Base-by-base conservation (phyloP, 78 protist genomes). In the Guillardia theta region DNA sequence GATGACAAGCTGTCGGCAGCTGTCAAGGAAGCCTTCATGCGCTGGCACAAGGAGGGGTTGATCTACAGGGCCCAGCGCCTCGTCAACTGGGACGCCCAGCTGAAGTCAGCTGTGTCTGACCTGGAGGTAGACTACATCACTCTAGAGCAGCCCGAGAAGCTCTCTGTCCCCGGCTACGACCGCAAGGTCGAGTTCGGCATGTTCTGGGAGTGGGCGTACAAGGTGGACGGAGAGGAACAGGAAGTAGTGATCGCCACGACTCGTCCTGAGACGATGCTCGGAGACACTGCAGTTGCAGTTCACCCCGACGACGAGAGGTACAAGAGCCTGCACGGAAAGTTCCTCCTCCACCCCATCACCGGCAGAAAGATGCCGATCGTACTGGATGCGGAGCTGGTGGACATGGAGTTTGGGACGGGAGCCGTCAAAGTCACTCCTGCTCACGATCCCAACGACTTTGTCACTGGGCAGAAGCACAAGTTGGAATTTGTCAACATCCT, bases 221-320 rank as follows among this genome's bases (percentile, higher is more conserved):
- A 96, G 88, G 94, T 97, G n/a, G 98, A 88, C 22, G 77, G 88
- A 44, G 4, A 27, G 41, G 96, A 78, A 33, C 98, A 97, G 45
- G 95, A 97, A 50, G 30, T 99, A 21, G 94, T 95, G 37, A 98
- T 99, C 47, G 99, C 99, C 36, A 99, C 99, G 47, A 99, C 99
- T 0, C 99, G 99, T 64, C 96, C 97, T 3, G 99, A 99, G 96
- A 99, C 99, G 9, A 99, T 99, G 98, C 96, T 99, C 45, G 99
- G 99, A 0, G 99, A 99, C 78, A 94, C 98, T 19, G 99, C 99
- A 39, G 98, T 99, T 8, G 99, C 99, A 24, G 96, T 99, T 47
- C 99, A 99, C 95, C 99, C 99, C 39, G 95, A 97, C 0, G 99
- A 99, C 93, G 39, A 37, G 46, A 94, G 98, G 54, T 98, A 98